Conservation (phyloP, 768 basidiomycete species). For the Tubosaeta sp. region DNA sequence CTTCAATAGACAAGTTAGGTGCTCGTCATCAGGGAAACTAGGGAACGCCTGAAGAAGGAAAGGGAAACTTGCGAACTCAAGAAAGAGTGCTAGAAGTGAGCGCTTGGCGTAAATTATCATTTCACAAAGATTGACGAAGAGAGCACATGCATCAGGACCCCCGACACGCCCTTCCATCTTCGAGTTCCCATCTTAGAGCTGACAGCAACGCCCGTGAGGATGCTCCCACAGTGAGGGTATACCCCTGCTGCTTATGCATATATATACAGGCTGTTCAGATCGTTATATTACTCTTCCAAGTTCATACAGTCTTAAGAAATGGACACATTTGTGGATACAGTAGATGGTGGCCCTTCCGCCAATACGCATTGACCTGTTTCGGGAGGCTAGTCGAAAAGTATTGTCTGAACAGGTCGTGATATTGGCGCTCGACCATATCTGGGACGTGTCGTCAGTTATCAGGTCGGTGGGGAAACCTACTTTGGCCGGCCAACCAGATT, state of each 20-base stretch:
- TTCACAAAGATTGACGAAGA: constrained; percentile 10
- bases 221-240: constrained; percentile 19
- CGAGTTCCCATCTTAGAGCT: constrained; percentile 25
- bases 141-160: no score
- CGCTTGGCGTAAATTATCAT: constrained; percentile 19
- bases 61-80: constrained; percentile 66
- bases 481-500: constrained; percentile 74
- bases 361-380: constrained; percentile 46
- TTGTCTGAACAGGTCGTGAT: constrained; percentile 64
- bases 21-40: constrained; percentile 60
- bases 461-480: constrained; percentile 38
- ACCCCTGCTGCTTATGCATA: constrained; percentile 28
- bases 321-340: neutral
- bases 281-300: constrained; percentile 13
- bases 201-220: constrained; percentile 18
- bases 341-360: no score
- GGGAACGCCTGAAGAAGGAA: constrained; percentile 68
- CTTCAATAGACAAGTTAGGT: no score
- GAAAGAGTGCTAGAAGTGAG: constrained; percentile 61
- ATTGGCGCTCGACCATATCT: constrained; percentile 73
- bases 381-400: constrained; percentile 67
- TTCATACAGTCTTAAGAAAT: neutral
- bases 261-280: constrained; percentile 24
- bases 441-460: constrained; percentile 43
- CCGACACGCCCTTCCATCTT: constrained; percentile 3